phyloP scores from a whole-genome alignment of 2,329 filamentous ascomycete species.

The Nothopassalora personata region DNA sequence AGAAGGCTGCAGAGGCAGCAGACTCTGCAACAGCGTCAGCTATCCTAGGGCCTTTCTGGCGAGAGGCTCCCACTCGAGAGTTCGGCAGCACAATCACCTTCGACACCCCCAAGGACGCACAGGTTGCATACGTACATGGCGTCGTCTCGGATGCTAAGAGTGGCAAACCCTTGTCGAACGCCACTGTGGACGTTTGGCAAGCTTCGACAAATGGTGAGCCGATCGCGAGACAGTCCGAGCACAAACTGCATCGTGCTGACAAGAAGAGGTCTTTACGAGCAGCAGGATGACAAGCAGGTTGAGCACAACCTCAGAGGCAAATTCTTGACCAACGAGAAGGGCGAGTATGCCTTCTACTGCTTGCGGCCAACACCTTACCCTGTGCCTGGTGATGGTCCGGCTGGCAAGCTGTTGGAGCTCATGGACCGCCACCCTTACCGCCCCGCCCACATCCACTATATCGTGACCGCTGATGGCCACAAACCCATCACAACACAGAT shows the following conservation, averaged over 20 bases:
- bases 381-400: conserved; percentile 18
- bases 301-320: conserved; percentile 71
- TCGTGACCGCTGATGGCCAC: conserved; percentile 47
- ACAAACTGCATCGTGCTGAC: neutral
- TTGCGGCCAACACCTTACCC: conserved; percentile 24
- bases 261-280: conserved; percentile 51
- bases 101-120: conserved; percentile 44
- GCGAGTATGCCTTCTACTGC: conserved; percentile 20
- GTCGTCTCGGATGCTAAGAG: conserved; percentile 54
- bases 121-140: conserved; percentile 62
- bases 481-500: conserved; percentile 72
- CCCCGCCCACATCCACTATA: conserved; percentile 57
- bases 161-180: conserved; percentile 58
- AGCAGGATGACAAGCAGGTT: conserved; percentile 64
- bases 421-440: conserved; percentile 58
- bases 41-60: conserved; percentile 82
- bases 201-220: conserved; percentile 59
- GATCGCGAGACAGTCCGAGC: neutral
- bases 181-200: conserved; percentile 73
- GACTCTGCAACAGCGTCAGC: conserved; percentile 62
- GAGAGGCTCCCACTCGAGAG: conserved; percentile 61
- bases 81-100: conserved; percentile 64
- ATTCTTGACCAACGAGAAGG: conserved; percentile 56
- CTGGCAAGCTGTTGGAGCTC: conserved; percentile 51
- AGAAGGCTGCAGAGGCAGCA: conserved; percentile 49